Evolutionary conservation across 371 early-diverging fungal species (phyloP), one percentile per base, ranked within the genome.

Genomic region (Apophysomyces trapeziformis): DNA sequence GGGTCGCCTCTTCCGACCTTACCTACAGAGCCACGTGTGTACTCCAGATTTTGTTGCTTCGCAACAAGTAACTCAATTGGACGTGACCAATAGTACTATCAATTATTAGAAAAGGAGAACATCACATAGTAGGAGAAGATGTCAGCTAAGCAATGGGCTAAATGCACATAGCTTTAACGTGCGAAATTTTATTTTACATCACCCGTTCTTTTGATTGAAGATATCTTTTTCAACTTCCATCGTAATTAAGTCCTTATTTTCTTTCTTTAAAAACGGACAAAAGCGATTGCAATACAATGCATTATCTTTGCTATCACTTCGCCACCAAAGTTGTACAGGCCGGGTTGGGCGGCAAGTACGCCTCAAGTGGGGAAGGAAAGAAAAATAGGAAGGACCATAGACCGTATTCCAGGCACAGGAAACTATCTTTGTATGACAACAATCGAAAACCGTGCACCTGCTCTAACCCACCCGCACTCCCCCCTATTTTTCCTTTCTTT

Each of bases 21-120:
- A 45, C 13, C 46, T 16, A n/a, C 46, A 50, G 2, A 21, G 54
- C 54, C 54, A 50, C 54, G 54, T 50, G 54, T 50, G 8, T 50
- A 50, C 54, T 50, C 54, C 54, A 50, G 54, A 21, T 50, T 50
- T 50, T 50, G 21, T 50, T 18, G 21, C 5, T 50, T 26, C 21
- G 54, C 9, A 50, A 21, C 54, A 50, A 21, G 41, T 41, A 41
- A 41, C 4, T 13, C 13, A 41, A 11, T 5, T 41, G 13, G 41
- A 41, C 41, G 2, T 41, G 1, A 41, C 5, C 41, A 50, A 50
- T 8, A 26, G 7, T 21, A 45, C 16, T 21, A 11, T 4, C 21
- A 26, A 18, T 50, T n/a, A 9, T 50, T 21, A 45, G 16, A n/a
- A 13, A 50, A 50, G 54, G 54, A 50, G 32, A 26, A 50, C 21